These are phyloP conservation scores for Aspergillus conjunctus DNA, from an alignment of 495 filamentous ascomycete genomes.

Conservation along the genomic window DNA sequence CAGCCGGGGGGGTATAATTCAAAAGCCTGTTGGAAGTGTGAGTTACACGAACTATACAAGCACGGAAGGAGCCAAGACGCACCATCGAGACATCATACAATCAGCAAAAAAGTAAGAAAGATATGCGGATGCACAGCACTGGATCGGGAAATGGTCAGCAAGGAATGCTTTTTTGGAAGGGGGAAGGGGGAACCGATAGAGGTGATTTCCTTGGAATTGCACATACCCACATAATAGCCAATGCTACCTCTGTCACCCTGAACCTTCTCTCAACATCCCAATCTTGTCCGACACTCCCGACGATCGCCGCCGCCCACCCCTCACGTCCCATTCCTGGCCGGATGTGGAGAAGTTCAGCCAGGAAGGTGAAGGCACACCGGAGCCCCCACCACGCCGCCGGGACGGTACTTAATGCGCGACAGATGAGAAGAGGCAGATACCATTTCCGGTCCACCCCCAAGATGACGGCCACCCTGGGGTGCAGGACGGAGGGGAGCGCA, in stretches of 20 bases:
- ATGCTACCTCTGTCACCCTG: slow-evolving; percentile 72
- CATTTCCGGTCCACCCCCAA: slow-evolving; percentile 63
- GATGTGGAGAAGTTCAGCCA: slow-evolving; percentile 57
- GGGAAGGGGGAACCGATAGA: not conserved
- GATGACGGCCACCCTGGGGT: slow-evolving; percentile 66
- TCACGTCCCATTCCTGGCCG: slow-evolving; percentile 49
- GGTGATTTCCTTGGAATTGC: not conserved
- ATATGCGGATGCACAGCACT: slow-evolving; percentile 83
- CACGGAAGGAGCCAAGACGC: slow-evolving; percentile 24
- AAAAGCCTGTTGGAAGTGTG: slow-evolving; percentile 61
- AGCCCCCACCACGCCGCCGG: slow-evolving; percentile 66
- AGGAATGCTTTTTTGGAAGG: not conserved
- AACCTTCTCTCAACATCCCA: slow-evolving; percentile 60
- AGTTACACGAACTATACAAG: not conserved
- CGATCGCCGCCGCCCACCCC: slow-evolving; percentile 49
- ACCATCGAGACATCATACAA: slow-evolving; percentile 91
- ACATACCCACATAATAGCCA: slow-evolving; percentile 84
- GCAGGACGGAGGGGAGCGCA: slow-evolving; percentile 43
- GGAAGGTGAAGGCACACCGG: slow-evolving; percentile 59
- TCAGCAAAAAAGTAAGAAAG: slow-evolving; percentile 90
- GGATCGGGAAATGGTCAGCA: slow-evolving; percentile 8
- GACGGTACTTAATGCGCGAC: slow-evolving; percentile 60
- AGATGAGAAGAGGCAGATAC: slow-evolving; percentile 63
- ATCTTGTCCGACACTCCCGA: slow-evolving; percentile 48
- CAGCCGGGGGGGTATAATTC: slow-evolving; percentile 83